Evolutionary conservation across 1,139 yeast species (phyloP).

Genomic region (Yamadazyma conglobata): DNA sequence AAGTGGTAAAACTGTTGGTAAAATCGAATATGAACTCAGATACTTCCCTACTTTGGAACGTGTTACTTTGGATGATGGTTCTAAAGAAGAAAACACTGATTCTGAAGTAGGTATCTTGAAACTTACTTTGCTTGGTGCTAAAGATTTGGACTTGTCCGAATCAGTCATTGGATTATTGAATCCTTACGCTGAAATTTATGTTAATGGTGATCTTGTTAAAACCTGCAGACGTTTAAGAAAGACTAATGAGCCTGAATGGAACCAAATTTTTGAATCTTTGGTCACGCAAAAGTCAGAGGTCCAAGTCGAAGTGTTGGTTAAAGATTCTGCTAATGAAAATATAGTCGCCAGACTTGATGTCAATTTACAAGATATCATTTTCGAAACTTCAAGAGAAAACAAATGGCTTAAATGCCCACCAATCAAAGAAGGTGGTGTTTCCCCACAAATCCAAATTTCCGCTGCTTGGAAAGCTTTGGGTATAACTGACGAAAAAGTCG

Average conservation of each 20-base stretch:
- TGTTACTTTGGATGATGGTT: slow-evolving; percentile 46
- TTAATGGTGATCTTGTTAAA: slow-evolving; percentile 53
- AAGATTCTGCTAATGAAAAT: slow-evolving; percentile 50
- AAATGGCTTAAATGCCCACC: slow-evolving; percentile 49
- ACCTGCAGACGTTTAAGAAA: slow-evolving; percentile 59
- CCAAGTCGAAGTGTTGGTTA: slow-evolving; percentile 50
- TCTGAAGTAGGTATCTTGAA: slow-evolving; percentile 70
- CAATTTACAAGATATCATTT: slow-evolving; percentile 51
- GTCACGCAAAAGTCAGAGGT: slow-evolving; percentile 59
- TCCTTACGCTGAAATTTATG: slow-evolving; percentile 64
- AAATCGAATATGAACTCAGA: slow-evolving; percentile 55
- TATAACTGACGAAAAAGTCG: slow-evolving; percentile 46
- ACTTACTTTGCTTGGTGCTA: slow-evolving; percentile 68
- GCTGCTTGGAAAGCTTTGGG: slow-evolving; percentile 74
- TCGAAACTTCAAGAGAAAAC: slow-evolving; percentile 52
- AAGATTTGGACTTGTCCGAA: slow-evolving; percentile 59
- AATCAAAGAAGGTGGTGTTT: slow-evolving; percentile 25
- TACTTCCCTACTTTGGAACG: slow-evolving; percentile 60
- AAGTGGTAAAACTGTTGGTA: slow-evolving; percentile 60
- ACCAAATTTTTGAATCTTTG: slow-evolving; percentile 57
- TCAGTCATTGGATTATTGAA: slow-evolving; percentile 69
- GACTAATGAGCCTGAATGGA: slow-evolving; percentile 72
- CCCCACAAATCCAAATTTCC: slow-evolving; percentile 50
- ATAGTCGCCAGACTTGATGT: slow-evolving; percentile 54
- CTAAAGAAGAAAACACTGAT: slow-evolving; percentile 47